A percentile compares a stretch with the other conserved stretches of the same genome.
phyloP scores from a whole-genome alignment of 306 rosid species.

The Sechiopsis laciniata region DNA sequence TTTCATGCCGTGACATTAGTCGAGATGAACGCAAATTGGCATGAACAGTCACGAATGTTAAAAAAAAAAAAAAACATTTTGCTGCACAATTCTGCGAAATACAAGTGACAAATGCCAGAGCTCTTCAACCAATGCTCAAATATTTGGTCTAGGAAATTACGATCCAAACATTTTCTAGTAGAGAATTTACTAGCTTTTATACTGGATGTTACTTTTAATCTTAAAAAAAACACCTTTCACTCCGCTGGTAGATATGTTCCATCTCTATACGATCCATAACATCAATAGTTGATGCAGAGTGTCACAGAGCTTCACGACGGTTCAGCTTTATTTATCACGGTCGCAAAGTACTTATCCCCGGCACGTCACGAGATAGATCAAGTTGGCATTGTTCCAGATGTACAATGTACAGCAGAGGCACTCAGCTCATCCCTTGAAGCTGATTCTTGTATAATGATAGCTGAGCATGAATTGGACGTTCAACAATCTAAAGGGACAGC shows the following conservation, averaged over 20 bases:
- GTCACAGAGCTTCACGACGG: slow-evolving; percentile 93
- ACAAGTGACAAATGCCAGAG: background rate
- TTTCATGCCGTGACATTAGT: no score
- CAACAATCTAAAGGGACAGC: slow-evolving; percentile 78
- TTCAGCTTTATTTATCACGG: slow-evolving; percentile 84
- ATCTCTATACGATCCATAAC: background rate
- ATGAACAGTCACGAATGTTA: no score
- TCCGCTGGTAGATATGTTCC: background rate
- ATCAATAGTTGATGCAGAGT: slow-evolving; percentile 41
- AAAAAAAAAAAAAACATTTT: no score
- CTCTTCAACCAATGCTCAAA: background rate
- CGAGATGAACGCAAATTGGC: no score
- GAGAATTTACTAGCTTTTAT: no score
- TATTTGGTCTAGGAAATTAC: background rate
- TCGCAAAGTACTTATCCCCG: slow-evolving; percentile 87
- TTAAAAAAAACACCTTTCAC: background rate
- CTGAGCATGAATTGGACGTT: slow-evolving; percentile 75
- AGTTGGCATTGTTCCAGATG: slow-evolving; percentile 82
- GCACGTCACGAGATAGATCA: slow-evolving; percentile 91
- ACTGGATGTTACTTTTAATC: no score
- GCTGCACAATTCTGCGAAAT: background rate
- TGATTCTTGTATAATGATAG: slow-evolving; percentile 89
- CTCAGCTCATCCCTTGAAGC: slow-evolving; percentile 63
- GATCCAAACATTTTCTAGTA: background rate
- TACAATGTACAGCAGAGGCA: slow-evolving; percentile 88